Evolutionary conservation across 2,329 filamentous ascomycete species (phyloP).

Genomic region (Diaporthe aspalathi): DNA sequence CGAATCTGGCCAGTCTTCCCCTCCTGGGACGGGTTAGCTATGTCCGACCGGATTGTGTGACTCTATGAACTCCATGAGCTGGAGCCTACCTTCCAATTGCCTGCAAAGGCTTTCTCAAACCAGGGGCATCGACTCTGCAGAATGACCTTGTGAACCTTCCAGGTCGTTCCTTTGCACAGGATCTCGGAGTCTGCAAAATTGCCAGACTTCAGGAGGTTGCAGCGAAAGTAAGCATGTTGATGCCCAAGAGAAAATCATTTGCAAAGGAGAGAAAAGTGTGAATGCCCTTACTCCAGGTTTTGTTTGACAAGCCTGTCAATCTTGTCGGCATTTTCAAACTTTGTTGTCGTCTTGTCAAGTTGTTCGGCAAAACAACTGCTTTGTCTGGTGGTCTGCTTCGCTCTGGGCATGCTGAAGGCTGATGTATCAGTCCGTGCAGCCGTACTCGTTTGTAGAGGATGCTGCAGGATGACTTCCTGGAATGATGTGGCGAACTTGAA

Average conservation of each 20-base stretch:
- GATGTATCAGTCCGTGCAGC: too few relatives aligned
- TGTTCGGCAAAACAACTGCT: too few relatives aligned
- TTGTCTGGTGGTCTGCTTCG: too few relatives aligned
- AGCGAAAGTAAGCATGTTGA: neutral
- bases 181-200: conserved; percentile 15
- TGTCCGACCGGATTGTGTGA: too few relatives aligned
- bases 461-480: too few relatives aligned
- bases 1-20: neutral
- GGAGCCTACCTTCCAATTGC: neutral
- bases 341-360: too few relatives aligned
- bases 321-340: too few relatives aligned
- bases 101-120: conserved; percentile 10
- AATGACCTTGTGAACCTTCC: neutral
- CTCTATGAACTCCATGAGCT: neutral
- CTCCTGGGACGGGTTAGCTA: conserved; percentile 1
- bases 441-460: too few relatives aligned
- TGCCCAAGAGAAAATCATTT: too few relatives aligned
- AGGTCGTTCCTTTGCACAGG: neutral
- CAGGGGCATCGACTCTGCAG: neutral
- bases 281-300: neutral
- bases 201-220: neutral
- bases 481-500: too few relatives aligned
- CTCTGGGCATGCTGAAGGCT: too few relatives aligned
- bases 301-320: neutral
- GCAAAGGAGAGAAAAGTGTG: neutral